Evolutionary conservation across 495 filamentous ascomycete species (phyloP).

Genomic region (Hypoxylon intermedium): DNA sequence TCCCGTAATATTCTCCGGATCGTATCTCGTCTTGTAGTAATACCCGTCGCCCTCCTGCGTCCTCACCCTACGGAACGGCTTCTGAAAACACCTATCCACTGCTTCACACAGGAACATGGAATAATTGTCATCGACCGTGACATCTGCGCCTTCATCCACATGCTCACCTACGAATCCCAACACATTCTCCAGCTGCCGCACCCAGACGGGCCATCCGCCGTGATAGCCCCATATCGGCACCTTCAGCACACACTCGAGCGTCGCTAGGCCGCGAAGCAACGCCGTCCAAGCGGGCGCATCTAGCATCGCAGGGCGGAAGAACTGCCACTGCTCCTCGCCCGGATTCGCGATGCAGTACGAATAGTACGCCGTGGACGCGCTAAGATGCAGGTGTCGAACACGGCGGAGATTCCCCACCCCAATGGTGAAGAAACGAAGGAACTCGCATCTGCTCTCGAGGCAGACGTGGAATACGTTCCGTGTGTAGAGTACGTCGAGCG

Average conservation of each 20-base stretch:
- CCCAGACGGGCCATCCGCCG: slow-evolving; percentile 4
- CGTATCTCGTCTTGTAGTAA: slow-evolving; percentile 14
- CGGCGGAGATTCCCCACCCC: slow-evolving; percentile 9
- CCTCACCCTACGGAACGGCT: slow-evolving; percentile 15
- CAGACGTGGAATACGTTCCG: slow-evolving; percentile 32
- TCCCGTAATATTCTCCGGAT: slow-evolving; percentile 22
- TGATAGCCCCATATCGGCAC: slow-evolving; percentile 2
- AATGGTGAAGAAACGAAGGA: slow-evolving; percentile 9
- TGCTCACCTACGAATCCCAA: slow-evolving; percentile 14
- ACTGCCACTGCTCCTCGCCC: slow-evolving; percentile 12
- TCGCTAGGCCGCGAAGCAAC: neutral
- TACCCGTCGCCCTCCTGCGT: slow-evolving; percentile 13
- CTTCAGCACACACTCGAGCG: slow-evolving; percentile 5
- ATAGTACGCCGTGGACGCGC: neutral
- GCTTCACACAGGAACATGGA: slow-evolving; percentile 20
- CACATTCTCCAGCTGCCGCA: slow-evolving; percentile 12
- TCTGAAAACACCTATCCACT: slow-evolving; percentile 16
- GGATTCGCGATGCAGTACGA: neutral
- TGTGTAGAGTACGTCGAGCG: slow-evolving; percentile 27
- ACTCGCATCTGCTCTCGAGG: slow-evolving; percentile 5
- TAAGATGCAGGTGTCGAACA: neutral
- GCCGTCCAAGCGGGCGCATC: neutral
- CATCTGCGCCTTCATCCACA: slow-evolving; percentile 14
- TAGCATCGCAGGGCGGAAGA: slow-evolving; percentile 8
- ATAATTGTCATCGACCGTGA: slow-evolving; percentile 24